These are phyloP conservation scores for Quercus wislizeni DNA, from an alignment of 306 rosid genomes.

Conservation along the genomic window DNA sequence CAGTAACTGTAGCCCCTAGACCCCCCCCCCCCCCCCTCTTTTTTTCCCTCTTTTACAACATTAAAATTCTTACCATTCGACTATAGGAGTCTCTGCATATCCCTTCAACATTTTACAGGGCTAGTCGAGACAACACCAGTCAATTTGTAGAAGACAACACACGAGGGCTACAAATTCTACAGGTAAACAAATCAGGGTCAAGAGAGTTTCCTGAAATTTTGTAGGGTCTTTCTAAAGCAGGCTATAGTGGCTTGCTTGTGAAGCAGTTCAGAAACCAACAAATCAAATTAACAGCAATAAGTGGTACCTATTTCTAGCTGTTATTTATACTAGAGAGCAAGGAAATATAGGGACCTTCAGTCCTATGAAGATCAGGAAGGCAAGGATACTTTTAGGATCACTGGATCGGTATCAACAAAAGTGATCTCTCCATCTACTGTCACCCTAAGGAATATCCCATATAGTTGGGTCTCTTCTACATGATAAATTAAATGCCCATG, in stretches of 20 bases:
- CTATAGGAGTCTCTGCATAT: background rate
- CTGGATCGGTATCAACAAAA: background rate
- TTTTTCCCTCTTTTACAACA: background rate
- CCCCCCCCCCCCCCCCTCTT: no score
- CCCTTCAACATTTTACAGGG: background rate
- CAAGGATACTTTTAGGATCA: background rate
- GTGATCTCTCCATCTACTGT: background rate
- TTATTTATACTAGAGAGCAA: background rate
- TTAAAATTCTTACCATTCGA: background rate
- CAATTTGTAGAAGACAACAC: background rate
- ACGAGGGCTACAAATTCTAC: background rate
- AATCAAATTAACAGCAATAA: background rate
- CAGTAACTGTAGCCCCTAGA: no score
- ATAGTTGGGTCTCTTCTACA: background rate
- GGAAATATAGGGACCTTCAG: background rate
- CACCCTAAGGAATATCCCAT: background rate
- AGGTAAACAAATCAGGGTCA: background rate
- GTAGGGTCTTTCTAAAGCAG: background rate
- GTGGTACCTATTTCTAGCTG: background rate
- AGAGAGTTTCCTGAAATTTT: background rate
- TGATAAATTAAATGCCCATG: background rate
- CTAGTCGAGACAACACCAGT: background rate
- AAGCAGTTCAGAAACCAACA: background rate
- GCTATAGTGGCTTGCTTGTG: background rate
- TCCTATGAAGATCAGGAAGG: background rate